Evolutionary conservation across 768 basidiomycete species (phyloP).

Genomic region (Pisolithus sp.): DNA sequence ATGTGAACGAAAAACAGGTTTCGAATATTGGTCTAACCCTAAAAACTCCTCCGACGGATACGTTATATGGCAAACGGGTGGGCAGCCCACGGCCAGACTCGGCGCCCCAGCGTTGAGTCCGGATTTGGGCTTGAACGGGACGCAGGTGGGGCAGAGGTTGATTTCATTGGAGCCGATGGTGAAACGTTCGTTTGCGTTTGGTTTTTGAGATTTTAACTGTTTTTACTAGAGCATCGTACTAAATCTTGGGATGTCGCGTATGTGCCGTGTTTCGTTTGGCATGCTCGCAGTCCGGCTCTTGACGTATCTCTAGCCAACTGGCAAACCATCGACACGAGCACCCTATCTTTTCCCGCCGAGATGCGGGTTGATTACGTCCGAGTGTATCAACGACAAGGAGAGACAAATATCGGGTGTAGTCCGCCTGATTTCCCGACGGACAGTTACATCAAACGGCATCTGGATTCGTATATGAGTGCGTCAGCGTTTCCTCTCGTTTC

Average conservation of each 20-base stretch:
- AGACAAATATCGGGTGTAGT: constrained; percentile 43
- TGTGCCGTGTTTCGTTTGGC: constrained; percentile 13
- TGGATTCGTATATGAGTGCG: constrained; percentile 54
- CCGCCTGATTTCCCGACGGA: constrained; percentile 43
- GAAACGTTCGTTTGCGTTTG: neutral
- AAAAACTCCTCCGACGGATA: constrained; percentile 47
- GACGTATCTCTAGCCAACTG: constrained; percentile 44
- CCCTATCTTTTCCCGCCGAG: constrained; percentile 44
- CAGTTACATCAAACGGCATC: constrained; percentile 40
- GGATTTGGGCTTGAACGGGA: constrained; percentile 31
- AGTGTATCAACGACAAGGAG: constrained; percentile 46
- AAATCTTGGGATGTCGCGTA: constrained; percentile 58
- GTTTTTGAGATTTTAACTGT: constrained; percentile 17
- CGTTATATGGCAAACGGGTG: constrained; percentile 72
- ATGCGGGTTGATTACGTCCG: constrained; percentile 55
- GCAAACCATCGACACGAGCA: constrained; percentile 46
- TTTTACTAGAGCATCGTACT: constrained; percentile 35
- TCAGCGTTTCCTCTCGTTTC: constrained; percentile 10
- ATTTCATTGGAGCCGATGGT: constrained; percentile 49
- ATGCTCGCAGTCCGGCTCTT: neutral
- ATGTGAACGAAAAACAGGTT: constrained; percentile 36
- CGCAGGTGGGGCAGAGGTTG: constrained; percentile 52
- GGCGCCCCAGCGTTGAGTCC: constrained; percentile 51
- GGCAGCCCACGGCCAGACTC: constrained; percentile 41
- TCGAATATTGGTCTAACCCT: constrained; percentile 70